Conservation (phyloP, 1,284 basidiomycete genomes). For the Porodaedalea pini region DNA sequence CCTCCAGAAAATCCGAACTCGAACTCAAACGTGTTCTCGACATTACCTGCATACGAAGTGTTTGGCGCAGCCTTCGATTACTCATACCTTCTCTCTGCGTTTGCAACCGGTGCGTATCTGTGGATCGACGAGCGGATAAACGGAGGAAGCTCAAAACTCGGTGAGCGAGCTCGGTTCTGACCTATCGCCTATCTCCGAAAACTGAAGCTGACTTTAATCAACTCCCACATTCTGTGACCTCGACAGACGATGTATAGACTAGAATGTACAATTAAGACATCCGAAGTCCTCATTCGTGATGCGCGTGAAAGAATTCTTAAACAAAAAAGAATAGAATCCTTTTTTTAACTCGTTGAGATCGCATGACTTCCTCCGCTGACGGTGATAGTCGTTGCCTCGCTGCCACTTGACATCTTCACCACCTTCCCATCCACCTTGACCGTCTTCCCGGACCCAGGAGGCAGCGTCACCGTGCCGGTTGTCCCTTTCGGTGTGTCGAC, state of each 20-base stretch:
- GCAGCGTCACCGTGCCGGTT: slow-evolving; percentile 14
- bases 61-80: slow-evolving; percentile 73
- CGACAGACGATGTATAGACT: not conserved
- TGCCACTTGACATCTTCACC: not conserved
- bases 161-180: not conserved
- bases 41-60: slow-evolving; percentile 67
- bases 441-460: slow-evolving; percentile 1
- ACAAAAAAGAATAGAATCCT: too few relatives aligned
- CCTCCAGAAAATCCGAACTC: slow-evolving; percentile 41
- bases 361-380: slow-evolving; percentile 18
- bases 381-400: not conserved
- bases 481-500: slow-evolving; percentile 16
- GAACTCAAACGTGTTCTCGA: slow-evolving; percentile 60
- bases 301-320: not conserved
- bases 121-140: slow-evolving; percentile 40
- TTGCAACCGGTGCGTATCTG: slow-evolving; percentile 39
- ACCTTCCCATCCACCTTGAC: slow-evolving; percentile 5
- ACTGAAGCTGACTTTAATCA: not conserved
- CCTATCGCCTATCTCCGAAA: not conserved
- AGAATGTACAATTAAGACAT: not conserved
- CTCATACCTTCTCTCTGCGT: slow-evolving; percentile 59
- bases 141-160: slow-evolving; percentile 8
- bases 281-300: not conserved
- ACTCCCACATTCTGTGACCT: not conserved
- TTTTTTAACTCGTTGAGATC: slow-evolving; percentile 4